These are phyloP conservation scores for Colletotrichum lupini DNA, from an alignment of 2,329 filamentous ascomycete genomes.

Conservation along the genomic window DNA sequence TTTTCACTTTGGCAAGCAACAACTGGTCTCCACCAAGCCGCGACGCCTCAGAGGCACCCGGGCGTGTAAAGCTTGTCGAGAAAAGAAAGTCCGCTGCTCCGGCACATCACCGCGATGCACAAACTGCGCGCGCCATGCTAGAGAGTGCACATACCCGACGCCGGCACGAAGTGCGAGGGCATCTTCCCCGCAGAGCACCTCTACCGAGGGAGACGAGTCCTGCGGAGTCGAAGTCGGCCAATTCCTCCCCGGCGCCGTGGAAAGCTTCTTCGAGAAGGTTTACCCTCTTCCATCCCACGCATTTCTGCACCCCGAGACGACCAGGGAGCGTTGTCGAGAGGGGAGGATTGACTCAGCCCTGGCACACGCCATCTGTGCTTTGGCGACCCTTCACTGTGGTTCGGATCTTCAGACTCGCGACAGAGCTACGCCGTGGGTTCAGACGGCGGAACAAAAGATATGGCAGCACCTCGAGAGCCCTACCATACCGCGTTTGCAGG, in stretches of 20 bases:
- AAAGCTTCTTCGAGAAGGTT: slow-evolving; percentile 41
- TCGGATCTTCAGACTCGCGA: slow-evolving; percentile 34
- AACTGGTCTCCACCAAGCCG: slow-evolving; percentile 17
- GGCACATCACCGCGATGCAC: slow-evolving; percentile 38
- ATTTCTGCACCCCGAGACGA: slow-evolving; percentile 48
- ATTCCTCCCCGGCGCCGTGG: slow-evolving; percentile 37
- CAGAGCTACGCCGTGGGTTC: slow-evolving; percentile 43
- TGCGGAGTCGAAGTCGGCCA: slow-evolving; percentile 24
- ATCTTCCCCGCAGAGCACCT: slow-evolving; percentile 11
- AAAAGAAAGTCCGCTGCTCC: slow-evolving; percentile 41
- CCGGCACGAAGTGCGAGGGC: slow-evolving; percentile 17
- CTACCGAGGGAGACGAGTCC: slow-evolving; percentile 5
- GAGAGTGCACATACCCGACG: slow-evolving; percentile 37
- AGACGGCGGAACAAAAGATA: slow-evolving; percentile 45
- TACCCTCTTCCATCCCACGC: slow-evolving; percentile 45
- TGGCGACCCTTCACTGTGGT: slow-evolving; percentile 44
- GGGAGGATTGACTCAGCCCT: slow-evolving; percentile 45
- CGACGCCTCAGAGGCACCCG: slow-evolving; percentile 35
- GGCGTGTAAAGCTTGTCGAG: slow-evolving; percentile 43
- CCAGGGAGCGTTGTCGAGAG: slow-evolving; percentile 43
- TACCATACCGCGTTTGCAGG: slow-evolving; percentile 46
- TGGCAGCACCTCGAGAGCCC: slow-evolving; percentile 45
- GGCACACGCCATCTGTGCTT: slow-evolving; percentile 46
- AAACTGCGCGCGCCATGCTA: slow-evolving; percentile 37
- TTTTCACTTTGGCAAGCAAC: slow-evolving; percentile 33